These are phyloP conservation scores for Leccinellum albellum DNA, from an alignment of 768 basidiomycete species.

Conservation along the genomic window DNA sequence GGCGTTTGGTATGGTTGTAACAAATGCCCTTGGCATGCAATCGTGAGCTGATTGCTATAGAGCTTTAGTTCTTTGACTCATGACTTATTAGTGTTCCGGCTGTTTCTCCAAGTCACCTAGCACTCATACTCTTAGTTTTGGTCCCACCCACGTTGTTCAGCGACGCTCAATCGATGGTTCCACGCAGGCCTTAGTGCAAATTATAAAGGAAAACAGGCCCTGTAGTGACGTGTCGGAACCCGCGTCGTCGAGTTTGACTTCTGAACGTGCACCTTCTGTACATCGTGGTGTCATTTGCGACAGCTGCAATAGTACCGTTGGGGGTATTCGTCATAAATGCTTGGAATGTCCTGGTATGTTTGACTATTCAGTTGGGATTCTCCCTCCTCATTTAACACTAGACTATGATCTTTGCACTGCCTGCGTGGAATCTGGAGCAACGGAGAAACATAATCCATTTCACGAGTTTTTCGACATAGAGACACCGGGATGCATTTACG, in stretches of 20 bases:
- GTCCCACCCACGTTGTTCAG: conserved; percentile 28
- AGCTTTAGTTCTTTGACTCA: conserved; percentile 4
- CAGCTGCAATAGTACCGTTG: conserved; percentile 50
- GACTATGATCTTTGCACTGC: conserved; percentile 71
- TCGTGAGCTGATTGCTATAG: conserved; percentile 20
- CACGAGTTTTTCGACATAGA: conserved; percentile 72
- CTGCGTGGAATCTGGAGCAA: conserved; percentile 49
- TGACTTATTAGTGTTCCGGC: conserved; percentile 18
- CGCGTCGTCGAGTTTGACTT: background rate
- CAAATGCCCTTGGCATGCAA: conserved; percentile 31
- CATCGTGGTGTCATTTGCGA: conserved; percentile 68
- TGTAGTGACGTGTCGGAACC: background rate
- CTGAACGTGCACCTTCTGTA: conserved; percentile 22
- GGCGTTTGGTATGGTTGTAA: conserved; percentile 30
- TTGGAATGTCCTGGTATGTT: conserved; percentile 65
- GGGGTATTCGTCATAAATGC: conserved; percentile 76
- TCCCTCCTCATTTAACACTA: conserved; percentile 21
- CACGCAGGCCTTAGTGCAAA: background rate
- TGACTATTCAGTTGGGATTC: background rate
- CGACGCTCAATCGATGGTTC: conserved; percentile 5
- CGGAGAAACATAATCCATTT: conserved; percentile 53
- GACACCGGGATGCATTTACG: conserved; percentile 59
- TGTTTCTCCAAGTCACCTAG: conserved; percentile 28
- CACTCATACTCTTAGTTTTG: conserved; percentile 30
- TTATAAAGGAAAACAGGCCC: background rate